A percentile compares a stretch with the other conserved stretches of the same genome.
phyloP scores from a whole-genome alignment of 306 rosid species.

The Adenanthera pavonina region DNA sequence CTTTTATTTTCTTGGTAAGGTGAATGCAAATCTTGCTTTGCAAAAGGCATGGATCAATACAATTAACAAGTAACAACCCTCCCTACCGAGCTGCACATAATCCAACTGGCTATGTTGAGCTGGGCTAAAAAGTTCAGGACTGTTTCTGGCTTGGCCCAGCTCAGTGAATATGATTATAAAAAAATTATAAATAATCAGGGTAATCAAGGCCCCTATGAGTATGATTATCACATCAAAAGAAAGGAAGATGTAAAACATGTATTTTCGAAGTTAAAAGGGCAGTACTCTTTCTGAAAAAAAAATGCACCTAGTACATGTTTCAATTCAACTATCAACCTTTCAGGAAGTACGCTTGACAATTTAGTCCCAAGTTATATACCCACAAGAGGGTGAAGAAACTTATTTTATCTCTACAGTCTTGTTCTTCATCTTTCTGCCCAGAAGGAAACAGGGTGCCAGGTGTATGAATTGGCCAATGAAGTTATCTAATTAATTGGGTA shows the following conservation, averaged over 20 bases:
- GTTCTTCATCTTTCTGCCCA: slow-evolving; percentile 1
- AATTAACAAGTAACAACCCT: slow-evolving; percentile 22
- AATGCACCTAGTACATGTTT: background rate
- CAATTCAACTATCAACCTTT: slow-evolving; percentile 24
- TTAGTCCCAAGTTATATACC: slow-evolving; percentile 2
- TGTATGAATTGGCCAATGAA: slow-evolving; percentile 7
- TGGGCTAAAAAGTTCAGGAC: background rate
- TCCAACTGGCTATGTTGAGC: background rate
- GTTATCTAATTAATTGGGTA: slow-evolving; percentile 27
- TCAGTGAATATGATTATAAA: background rate
- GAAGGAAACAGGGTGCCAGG: background rate
- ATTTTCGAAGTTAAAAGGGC: background rate
- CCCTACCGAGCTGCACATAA: background rate
- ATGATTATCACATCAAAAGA: background rate
- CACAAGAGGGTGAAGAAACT: slow-evolving; percentile 17
- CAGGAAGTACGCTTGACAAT: slow-evolving; percentile 3
- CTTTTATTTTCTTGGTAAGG: background rate
- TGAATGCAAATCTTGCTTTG: slow-evolving; percentile 29
- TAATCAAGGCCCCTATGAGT: background rate
- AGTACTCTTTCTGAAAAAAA: background rate
- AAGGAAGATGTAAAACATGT: background rate
- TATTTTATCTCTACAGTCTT: background rate
- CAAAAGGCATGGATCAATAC: background rate
- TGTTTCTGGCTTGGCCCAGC: background rate
- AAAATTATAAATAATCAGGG: background rate